Conservation (phyloP, 2,329 filamentous ascomycete species). For the Cercospora janseana region DNA sequence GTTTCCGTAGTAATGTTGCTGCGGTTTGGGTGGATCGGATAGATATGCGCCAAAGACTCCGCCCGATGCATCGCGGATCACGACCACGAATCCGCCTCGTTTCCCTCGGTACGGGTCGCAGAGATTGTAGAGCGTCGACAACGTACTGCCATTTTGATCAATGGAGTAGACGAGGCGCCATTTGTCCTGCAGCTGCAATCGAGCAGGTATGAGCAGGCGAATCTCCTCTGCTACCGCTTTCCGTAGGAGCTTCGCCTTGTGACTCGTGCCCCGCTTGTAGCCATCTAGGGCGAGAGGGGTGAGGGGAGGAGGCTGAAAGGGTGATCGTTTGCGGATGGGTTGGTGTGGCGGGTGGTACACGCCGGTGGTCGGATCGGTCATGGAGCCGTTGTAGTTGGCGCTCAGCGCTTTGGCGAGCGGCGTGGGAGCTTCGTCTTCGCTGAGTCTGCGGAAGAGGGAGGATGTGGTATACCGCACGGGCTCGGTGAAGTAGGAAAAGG, state of each 20-base stretch:
- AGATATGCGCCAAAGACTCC: conserved; percentile 91
- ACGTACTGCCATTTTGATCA: conserved; percentile 84
- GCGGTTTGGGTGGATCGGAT: conserved; percentile 79
- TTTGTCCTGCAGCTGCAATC: conserved; percentile 80
- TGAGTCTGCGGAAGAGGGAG: conserved; percentile 49
- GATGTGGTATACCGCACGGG: conserved; percentile 51
- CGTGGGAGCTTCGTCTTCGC: conserved; percentile 44
- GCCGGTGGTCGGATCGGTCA: conserved; percentile 40
- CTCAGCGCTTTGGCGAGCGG: conserved; percentile 38
- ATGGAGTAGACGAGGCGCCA: conserved; percentile 88
- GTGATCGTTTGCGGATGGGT: conserved; percentile 64
- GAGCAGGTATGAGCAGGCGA: conserved; percentile 78
- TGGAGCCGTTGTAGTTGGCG: conserved; percentile 42
- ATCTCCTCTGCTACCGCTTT: conserved; percentile 85
- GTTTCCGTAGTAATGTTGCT: conserved; percentile 86
- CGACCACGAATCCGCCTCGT: conserved; percentile 83
- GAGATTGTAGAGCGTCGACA: conserved; percentile 81
- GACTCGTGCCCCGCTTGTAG: conserved; percentile 60
- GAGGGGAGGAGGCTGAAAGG: conserved; percentile 83
- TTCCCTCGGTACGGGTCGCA: conserved; percentile 65
- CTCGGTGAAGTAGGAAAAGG: conserved; percentile 49
- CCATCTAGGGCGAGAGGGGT: conserved; percentile 73
- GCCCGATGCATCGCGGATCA: conserved; percentile 73
- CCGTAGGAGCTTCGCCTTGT: conserved; percentile 65
- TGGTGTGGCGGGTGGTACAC: conserved; percentile 55